phyloP scores from a whole-genome alignment of 2,329 filamentous ascomycete species.

The Alternaria alternata region DNA sequence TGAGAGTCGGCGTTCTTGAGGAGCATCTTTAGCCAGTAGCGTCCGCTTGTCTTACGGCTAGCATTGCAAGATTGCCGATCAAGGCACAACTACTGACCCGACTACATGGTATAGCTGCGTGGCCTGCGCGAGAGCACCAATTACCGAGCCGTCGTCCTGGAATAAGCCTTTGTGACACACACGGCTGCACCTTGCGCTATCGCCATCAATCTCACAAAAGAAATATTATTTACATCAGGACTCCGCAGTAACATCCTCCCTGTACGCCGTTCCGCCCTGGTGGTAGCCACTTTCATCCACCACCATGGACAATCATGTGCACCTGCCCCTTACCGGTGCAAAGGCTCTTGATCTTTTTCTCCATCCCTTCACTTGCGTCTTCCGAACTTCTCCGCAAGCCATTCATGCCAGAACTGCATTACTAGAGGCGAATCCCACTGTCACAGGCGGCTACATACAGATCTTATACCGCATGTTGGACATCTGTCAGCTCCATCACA shows the following conservation, averaged over 20 bases:
- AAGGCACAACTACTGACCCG: constrained; percentile 30
- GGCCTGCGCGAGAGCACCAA: constrained; percentile 25
- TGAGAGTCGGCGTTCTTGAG: neutral
- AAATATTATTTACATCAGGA: constrained; percentile 28
- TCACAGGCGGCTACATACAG: constrained; percentile 29
- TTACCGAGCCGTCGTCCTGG: constrained; percentile 27
- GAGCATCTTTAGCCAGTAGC: constrained; percentile 22
- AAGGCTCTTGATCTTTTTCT: neutral
- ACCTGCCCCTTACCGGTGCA: neutral
- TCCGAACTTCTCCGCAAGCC: constrained; percentile 39
- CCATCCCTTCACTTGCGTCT: constrained; percentile 1
- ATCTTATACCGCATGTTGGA: neutral
- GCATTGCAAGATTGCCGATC: constrained; percentile 42
- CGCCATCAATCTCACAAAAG: constrained; percentile 35
- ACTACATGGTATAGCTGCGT: constrained; percentile 31
- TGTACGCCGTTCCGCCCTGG: constrained; percentile 21
- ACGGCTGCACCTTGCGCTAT: constrained; percentile 27
- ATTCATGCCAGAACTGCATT: constrained; percentile 16
- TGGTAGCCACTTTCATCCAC: constrained; percentile 4
- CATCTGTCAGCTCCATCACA: neutral
- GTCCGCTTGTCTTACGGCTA: constrained; percentile 28
- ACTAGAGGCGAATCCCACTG: constrained; percentile 29
- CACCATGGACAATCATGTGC: neutral
- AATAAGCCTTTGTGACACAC: constrained; percentile 29
- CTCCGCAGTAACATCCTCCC: constrained; percentile 13